Conservation (phyloP, 768 basidiomycete species). For the Lentinula sp. region DNA sequence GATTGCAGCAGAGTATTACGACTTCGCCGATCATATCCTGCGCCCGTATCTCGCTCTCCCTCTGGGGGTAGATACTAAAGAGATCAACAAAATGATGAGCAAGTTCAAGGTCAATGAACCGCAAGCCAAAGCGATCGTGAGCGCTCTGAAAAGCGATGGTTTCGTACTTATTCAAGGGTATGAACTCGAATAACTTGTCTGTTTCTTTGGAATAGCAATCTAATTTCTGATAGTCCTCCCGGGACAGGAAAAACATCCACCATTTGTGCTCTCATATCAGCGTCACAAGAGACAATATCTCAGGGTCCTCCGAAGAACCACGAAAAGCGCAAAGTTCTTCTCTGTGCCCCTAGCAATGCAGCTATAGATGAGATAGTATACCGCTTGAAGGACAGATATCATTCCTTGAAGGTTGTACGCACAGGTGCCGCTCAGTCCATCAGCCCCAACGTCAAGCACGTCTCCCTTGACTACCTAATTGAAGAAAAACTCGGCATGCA, state of each 20-base stretch:
- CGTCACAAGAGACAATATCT: conserved; percentile 63
- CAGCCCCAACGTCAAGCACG: conserved; percentile 74
- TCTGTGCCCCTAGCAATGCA: conserved; percentile 97
- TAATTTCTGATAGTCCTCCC: conserved; percentile 60
- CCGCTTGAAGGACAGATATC: conserved; percentile 69
- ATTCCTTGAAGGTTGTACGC: conserved; percentile 80
- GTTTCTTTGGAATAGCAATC: not conserved
- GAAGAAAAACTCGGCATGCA: conserved; percentile 60
- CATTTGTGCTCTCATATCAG: conserved; percentile 89
- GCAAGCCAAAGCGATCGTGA: conserved; percentile 84
- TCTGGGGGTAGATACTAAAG: conserved; percentile 37
- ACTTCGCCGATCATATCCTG: conserved; percentile 66
- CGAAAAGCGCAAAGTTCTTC: conserved; percentile 60
- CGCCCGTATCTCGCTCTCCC: conserved; percentile 52
- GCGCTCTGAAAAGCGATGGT: conserved; percentile 63
- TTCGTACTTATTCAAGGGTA: conserved; percentile 96
- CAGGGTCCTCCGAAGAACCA: conserved; percentile 40
- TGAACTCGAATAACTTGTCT: conserved; percentile 11
- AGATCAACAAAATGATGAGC: conserved; percentile 61
- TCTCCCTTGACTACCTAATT: conserved; percentile 83
- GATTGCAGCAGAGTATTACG: conserved; percentile 76
- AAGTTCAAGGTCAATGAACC: conserved; percentile 83
- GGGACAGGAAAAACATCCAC: conserved; percentile 99
- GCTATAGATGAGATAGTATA: conserved; percentile 95
- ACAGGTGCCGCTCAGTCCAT: conserved; percentile 75